Conservation (phyloP, 2,329 filamentous ascomycete genomes). For the Ceratocystis harringtonii region DNA sequence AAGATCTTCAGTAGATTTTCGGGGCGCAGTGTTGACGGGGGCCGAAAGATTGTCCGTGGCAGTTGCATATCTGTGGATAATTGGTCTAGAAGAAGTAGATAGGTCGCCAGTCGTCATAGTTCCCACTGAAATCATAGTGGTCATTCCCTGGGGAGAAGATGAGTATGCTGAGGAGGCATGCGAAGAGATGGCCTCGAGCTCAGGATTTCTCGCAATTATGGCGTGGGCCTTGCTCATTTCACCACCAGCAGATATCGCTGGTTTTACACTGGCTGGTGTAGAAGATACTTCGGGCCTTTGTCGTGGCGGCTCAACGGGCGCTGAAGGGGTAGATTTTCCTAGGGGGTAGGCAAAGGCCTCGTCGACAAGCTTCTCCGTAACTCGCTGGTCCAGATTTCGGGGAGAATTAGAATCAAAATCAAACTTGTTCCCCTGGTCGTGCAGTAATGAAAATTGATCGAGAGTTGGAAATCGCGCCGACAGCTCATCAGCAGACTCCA, state of each 20-base stretch:
- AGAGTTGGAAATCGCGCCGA: conserved; percentile 76
- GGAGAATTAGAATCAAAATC: conserved; percentile 53
- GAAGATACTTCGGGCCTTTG: not conserved
- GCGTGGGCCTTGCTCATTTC: conserved; percentile 46
- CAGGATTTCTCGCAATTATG: conserved; percentile 48
- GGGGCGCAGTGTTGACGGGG: conserved; percentile 20
- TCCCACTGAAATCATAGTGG: conserved; percentile 39
- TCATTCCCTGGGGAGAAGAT: conserved; percentile 21
- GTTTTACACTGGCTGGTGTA: not conserved
- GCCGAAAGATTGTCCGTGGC: not conserved
- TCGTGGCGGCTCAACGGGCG: conserved; percentile 20
- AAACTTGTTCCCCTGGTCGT: conserved; percentile 71
- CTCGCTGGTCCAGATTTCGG: conserved; percentile 45
- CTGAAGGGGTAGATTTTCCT: conserved; percentile 17
- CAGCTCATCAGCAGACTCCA: conserved; percentile 54
- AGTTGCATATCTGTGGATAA: conserved; percentile 27
- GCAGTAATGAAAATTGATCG: conserved; percentile 81
- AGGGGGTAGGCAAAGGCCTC: conserved; percentile 55
- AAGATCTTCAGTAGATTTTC: conserved; percentile 10
- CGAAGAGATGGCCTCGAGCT: conserved; percentile 42
- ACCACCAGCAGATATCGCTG: conserved; percentile 28
- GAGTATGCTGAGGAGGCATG: conserved; percentile 22
- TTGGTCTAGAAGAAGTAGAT: conserved; percentile 17
- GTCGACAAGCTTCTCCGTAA: conserved; percentile 66
- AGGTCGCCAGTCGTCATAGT: conserved; percentile 52